Evolutionary conservation across 2,329 filamentous ascomycete species (phyloP), one percentile per base, ranked within the genome.

Genomic region (Colletotrichum australisinense): DNA sequence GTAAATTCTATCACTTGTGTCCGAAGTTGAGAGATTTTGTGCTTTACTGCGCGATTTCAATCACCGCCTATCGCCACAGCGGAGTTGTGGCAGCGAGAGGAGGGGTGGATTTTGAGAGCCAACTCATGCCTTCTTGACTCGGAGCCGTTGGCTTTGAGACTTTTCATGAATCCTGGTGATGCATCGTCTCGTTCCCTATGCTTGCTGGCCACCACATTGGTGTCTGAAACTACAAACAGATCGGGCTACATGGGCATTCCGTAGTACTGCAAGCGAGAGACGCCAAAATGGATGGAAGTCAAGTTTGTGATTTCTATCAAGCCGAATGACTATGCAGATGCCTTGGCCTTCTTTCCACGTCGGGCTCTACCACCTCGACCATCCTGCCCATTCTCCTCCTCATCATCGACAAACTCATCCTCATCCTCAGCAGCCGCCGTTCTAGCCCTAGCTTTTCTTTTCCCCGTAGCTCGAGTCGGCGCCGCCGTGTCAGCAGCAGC

Each of bases 311-410:
- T 46, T 19, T 55, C 14, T 32, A 32, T 58, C 55, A 56, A 19
- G 30, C 30, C 57, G 24, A 46, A 7, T 38, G 28, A 9, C 60
- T 71, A 71, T 2, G 35, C 26, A 9, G 60, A 65, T 56, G 68
- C 72, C 60, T 72, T 75, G 28, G 65, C 56, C 74, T 67, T 74
- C 68, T 75, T 74, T 12, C 72, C 72, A 19, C 58, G 56, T 7
- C 60, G 63, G 22, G 32, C 28, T 26, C 58, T 59, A 5, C 57
- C 52, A 11, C 24, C n/a, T n/a, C 53, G 65, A 19, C n/a, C 52
- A 42, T 46, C 32, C 28, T 66, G 58, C 11, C 69, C 59, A 22
- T 30, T 35, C 24, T 32, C 35, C 35, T 22, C 62, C 16, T 35
- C 60, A 12, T 71, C 63, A 9, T 58, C 62, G 24, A 67, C 56